Evolutionary conservation across 805 yeast species (phyloP), one percentile per base, ranked within the genome.

Genomic region (Vanderwaltozyma tropicalis): DNA sequence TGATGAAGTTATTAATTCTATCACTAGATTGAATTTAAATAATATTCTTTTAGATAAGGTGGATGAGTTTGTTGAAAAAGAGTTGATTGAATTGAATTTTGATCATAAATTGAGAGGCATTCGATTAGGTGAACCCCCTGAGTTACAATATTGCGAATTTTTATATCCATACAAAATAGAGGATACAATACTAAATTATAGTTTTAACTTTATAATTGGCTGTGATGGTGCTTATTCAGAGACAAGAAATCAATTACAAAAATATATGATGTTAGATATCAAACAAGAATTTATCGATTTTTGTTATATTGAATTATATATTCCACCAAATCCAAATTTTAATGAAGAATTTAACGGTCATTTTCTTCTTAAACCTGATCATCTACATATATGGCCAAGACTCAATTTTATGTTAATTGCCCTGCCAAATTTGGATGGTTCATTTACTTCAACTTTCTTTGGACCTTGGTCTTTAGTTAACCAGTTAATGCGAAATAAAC

Each of bases 301-400:
- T 67, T 79, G 82, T 49, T 88, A 88, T 53, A 54, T 88, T 46
- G 96, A 88, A 57, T 66, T 88, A 36, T 72, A 72, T 45, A 80
- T 88, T 31, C 87, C 94, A 9, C 71, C 85, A 0, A 65, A 67
- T 3, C 52, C 60, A 2, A 49, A 52, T 4, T 59, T 45, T 28
- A 40, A 45, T 20, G 50, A 48, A 4, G 47, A 47, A 3, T 51
- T 44, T 17, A 44, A 42, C 17, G 52, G 47, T n/a, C 51, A 64
- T 17, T 82, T 76, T 49, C 61, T 65, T 14, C 64, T 82, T 17
- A 74, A 77, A 46, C 78, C 87, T 7, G 76, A 84, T 59, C 86
- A 84, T 55, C 67, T 88, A 36, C 96, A 88, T 52, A 84, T 88
- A 32, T 88, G 96, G 96, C 96, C 96, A 4, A 67, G 96, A 32